A percentile compares a stretch with the other conserved stretches of the same genome.
Conservation (phyloP, 139 green algal species). For the Tetraselmis striata region DNA sequence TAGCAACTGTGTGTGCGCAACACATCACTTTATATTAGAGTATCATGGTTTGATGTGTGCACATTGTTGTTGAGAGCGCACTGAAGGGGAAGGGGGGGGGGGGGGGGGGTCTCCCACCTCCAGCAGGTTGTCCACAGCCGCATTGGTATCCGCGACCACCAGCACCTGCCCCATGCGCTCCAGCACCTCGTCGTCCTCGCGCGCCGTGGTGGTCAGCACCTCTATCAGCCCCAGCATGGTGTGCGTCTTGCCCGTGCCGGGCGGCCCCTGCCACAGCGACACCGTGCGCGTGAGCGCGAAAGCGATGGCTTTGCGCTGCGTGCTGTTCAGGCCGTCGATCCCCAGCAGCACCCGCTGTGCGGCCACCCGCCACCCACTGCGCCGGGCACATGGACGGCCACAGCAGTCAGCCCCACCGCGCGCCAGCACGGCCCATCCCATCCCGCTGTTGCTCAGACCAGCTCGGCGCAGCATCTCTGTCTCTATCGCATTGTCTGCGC, state of each 20-base stretch:
- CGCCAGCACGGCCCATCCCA: not conserved
- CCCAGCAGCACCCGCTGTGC: not conserved
- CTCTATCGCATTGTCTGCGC: no score
- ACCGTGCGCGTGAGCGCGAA: not conserved
- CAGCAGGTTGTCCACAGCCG: constrained; percentile 86
- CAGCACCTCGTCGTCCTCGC: not conserved
- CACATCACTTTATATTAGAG: no score
- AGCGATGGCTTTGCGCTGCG: not conserved
- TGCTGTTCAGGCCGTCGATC: not conserved
- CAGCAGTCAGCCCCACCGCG: not conserved
- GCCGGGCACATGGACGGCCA: no score
- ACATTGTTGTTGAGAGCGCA: no score
- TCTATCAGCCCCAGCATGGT: constrained; percentile 68
- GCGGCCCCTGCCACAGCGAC: constrained; percentile 48
- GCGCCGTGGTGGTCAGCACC: constrained; percentile 26
- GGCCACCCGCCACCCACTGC: not conserved
- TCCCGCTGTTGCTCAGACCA: not conserved
- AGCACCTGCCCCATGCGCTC: constrained; percentile 38
- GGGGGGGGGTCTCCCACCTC: no score
- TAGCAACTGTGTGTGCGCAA: no score
- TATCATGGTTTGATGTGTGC: no score
- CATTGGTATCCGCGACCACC: constrained; percentile 70
- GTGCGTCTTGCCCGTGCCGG: constrained; percentile 79
- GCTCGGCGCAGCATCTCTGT: not conserved
- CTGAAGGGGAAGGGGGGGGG: no score